Evolutionary conservation across 495 filamentous ascomycete species (phyloP), one percentile per base, ranked within the genome.

Genomic region (Hypomontagnella submonticulosa): DNA sequence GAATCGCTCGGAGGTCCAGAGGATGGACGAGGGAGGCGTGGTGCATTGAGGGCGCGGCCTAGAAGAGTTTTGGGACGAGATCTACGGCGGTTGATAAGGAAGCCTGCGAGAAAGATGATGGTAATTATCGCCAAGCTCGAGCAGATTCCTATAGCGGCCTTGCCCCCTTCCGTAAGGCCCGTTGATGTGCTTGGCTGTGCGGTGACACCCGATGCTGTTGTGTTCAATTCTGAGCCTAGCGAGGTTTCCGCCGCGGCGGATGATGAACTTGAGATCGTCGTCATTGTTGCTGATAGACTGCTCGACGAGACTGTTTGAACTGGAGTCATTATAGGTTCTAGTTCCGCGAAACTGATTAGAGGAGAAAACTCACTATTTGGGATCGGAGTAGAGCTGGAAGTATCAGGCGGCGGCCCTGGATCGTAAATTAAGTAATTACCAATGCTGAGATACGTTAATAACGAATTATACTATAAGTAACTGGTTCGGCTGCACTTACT

Each of bases 91-190:
- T 36, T 64, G 30, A 71, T 33, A 8, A 80, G 57, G 13, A 81
- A 76, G 15, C 77, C 65, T 3, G 76, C 46, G 12, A 83, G 46
- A 23, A 70, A 69, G 46, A 75, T 48, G 16, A 83, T 66, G 8
- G 64, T 75, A 12, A 80, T 63, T 43, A 69, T 63, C 16, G 63
- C 71, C 43, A 73, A 61, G 9, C 74, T 66, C 1, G 78, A 73
- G 66, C 79, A 80, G 4, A 80, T 63, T 19, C 71, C 75, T 36
- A 83, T 72, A 32, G 80, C 80, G 10, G 67, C 71, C 65, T 78
- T 80, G 57, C 71, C 73, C 18, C 73, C 76, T 34, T 56, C 51
- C 4, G 79, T 73, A n/a, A 80, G 67, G 34, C 55, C 48, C 16
- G 61, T 50, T 30, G 68, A 55, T 37, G n/a, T 30, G 23, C 42